A percentile compares a stretch with the other conserved stretches of the same genome.
These are phyloP conservation scores for Fusarium nygamai DNA, from an alignment of 2,329 filamentous ascomycete genomes.

Conservation along the genomic window DNA sequence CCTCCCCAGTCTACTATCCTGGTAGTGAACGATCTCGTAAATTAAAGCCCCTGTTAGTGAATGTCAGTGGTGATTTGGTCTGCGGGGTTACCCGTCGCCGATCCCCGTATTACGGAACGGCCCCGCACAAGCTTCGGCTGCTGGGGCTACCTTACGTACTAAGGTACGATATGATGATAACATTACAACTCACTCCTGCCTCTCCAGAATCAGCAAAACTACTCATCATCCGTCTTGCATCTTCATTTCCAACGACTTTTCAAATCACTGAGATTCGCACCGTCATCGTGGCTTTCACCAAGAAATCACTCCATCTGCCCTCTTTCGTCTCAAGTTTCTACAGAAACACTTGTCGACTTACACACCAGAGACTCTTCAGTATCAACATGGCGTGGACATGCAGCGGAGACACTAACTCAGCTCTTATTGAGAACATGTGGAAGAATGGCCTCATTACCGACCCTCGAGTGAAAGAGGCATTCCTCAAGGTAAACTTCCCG, in stretches of 20 bases:
- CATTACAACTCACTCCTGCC: constrained; percentile 2
- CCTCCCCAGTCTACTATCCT: neutral
- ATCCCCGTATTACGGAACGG: constrained; percentile 36
- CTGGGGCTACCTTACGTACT: constrained; percentile 4
- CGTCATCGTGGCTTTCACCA: constrained; percentile 26
- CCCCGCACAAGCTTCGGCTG: constrained; percentile 39
- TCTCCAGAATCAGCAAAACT: neutral
- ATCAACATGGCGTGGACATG: constrained; percentile 88
- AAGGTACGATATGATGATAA: constrained; percentile 25
- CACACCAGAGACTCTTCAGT: neutral
- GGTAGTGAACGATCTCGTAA: neutral
- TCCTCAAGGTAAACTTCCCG: constrained; percentile 68
- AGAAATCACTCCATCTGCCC: neutral
- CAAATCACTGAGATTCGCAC: neutral
- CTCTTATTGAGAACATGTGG: constrained; percentile 82
- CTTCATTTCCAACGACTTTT: no score
- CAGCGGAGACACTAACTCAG: constrained; percentile 77
- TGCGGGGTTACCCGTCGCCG: constrained; percentile 36
- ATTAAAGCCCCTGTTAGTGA: constrained; percentile 21
- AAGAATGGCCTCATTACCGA: constrained; percentile 77
- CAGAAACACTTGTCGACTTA: constrained; percentile 3
- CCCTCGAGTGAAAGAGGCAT: constrained; percentile 78
- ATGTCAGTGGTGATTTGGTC: neutral
- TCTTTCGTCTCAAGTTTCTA: neutral
- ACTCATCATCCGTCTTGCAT: no score